These are phyloP conservation scores for Nakaseomyces sp. DNA, from an alignment of 1,139 yeast genomes.

Conservation along the genomic window DNA sequence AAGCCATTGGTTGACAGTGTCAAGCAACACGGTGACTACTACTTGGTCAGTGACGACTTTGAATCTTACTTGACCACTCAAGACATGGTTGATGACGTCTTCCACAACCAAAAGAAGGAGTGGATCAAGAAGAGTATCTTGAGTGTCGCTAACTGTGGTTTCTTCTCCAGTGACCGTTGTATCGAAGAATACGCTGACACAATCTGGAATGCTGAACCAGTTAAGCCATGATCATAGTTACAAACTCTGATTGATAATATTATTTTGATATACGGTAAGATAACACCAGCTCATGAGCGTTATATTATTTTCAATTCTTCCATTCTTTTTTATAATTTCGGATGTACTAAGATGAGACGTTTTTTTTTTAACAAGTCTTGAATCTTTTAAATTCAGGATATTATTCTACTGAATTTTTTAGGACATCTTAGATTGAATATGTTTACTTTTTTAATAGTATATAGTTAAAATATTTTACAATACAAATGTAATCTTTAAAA, in stretches of 20 bases:
- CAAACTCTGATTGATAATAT: neutral
- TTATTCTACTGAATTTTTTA: neutral
- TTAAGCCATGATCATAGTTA: slow-evolving; percentile 22
- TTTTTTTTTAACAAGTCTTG: neutral
- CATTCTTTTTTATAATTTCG: neutral
- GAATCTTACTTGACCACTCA: slow-evolving; percentile 81
- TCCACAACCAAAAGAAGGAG: slow-evolving; percentile 49
- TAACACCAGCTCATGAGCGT: neutral
- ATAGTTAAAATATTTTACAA: neutral
- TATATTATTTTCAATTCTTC: slow-evolving; percentile 3
- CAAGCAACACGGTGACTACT: slow-evolving; percentile 69
- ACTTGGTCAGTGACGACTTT: slow-evolving; percentile 82
- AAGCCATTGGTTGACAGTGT: slow-evolving; percentile 61
- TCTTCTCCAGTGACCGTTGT: slow-evolving; percentile 85
- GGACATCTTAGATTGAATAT: slow-evolving; percentile 1
- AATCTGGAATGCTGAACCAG: slow-evolving; percentile 86
- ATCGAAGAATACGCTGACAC: slow-evolving; percentile 87
- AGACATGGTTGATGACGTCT: slow-evolving; percentile 62
- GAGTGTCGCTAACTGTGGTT: slow-evolving; percentile 90
- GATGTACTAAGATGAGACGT: slow-evolving; percentile 3
- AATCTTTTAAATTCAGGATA: slow-evolving; percentile 1
- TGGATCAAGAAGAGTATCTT: slow-evolving; percentile 73
- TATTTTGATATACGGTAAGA: neutral
- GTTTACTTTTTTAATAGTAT: neutral
- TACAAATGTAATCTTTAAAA: too few relatives aligned